These are phyloP conservation scores for Phaeosphaeria sp. DNA, from an alignment of 2,329 filamentous ascomycete genomes.

Conservation along the genomic window DNA sequence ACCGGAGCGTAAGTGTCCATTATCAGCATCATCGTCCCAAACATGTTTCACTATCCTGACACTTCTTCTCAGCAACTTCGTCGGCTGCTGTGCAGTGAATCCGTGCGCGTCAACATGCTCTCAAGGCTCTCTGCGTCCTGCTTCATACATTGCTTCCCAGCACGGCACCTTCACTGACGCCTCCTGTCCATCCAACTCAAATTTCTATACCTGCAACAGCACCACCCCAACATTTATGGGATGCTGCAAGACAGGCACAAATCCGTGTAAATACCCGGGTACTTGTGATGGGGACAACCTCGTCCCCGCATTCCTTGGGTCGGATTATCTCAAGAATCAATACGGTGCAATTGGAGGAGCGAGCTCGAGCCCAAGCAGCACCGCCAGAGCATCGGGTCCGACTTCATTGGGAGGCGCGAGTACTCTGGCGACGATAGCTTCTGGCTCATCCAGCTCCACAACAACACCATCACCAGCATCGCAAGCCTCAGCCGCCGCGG, in stretches of 20 bases:
- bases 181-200: conserved; percentile 26
- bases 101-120: conserved; percentile 47
- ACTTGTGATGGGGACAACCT: conserved; percentile 39
- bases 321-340: conserved; percentile 14
- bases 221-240: conserved; percentile 42
- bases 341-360: conserved; percentile 19
- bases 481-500: neutral
- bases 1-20: conserved; percentile 16
- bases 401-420: neutral
- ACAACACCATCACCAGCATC: conserved; percentile 6
- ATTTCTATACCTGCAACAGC: conserved; percentile 47
- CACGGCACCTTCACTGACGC: conserved; percentile 40
- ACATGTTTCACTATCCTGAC: no score
- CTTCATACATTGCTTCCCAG: conserved; percentile 39
- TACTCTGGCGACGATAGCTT: neutral
- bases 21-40: no score
- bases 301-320: conserved; percentile 21
- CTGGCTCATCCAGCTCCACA: no score
- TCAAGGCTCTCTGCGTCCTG: conserved; percentile 34
- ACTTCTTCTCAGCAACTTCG: conserved; percentile 28
- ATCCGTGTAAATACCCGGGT: conserved; percentile 38
- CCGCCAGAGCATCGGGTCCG: neutral
- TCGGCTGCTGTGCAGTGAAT: conserved; percentile 47
- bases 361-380: neutral
- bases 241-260: conserved; percentile 40